These are phyloP conservation scores for Mycena latifolia DNA, from an alignment of 768 basidiomycete genomes.

Conservation along the genomic window DNA sequence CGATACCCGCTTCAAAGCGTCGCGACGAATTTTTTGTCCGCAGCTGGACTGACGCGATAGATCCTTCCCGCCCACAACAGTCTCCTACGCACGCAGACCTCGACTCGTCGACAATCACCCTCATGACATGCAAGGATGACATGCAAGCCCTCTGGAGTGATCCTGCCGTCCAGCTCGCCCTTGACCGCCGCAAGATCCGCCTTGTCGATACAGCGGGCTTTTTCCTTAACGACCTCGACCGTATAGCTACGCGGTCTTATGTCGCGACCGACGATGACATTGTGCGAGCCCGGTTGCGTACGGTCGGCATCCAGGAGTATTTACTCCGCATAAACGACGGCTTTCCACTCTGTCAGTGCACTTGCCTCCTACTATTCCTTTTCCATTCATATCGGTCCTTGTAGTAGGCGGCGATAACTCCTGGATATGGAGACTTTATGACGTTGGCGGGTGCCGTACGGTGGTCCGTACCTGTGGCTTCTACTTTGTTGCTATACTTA, in stretches of 20 bases:
- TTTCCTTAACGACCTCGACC: conserved; percentile 76
- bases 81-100: conserved; percentile 38
- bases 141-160: conserved; percentile 75
- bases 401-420: conserved; percentile 47
- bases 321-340: conserved; percentile 36
- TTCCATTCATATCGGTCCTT: conserved; percentile 2
- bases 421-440: conserved; percentile 80
- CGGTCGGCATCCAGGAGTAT: conserved; percentile 80
- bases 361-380: not conserved
- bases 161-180: conserved; percentile 59
- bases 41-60: conserved; percentile 63
- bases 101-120: conserved; percentile 61
- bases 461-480: conserved; percentile 57
- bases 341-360: conserved; percentile 27
- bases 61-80: conserved; percentile 24
- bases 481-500: conserved; percentile 7
- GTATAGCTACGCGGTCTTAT: conserved; percentile 72
- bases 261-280: conserved; percentile 80
- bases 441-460: conserved; percentile 82
- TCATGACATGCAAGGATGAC: conserved; percentile 73
- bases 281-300: conserved; percentile 76
- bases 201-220: conserved; percentile 77
- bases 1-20: conserved; percentile 41
- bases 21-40: conserved; percentile 64
- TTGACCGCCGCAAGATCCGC: conserved; percentile 60